phyloP scores from a whole-genome alignment of 805 yeast species.

The Myxozyma kluyveri region DNA sequence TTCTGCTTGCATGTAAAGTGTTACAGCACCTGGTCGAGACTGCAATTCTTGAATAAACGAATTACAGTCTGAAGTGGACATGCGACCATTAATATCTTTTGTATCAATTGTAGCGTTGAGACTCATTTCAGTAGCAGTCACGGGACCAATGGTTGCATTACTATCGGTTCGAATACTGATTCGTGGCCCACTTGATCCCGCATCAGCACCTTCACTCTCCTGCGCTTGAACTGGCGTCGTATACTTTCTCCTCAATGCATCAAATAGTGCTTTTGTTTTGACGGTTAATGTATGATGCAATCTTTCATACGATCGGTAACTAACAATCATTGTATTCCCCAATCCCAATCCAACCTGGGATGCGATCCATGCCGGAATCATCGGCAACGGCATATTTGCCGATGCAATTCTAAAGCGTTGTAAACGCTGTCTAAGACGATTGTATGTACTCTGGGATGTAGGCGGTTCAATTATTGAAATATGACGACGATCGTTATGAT shows the following conservation, averaged over 20 bases:
- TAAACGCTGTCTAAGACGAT: no score
- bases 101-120: no score
- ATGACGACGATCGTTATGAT: no score
- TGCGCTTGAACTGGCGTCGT: neutral
- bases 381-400: slow-evolving; percentile 24
- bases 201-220: neutral
- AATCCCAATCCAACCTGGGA: slow-evolving; percentile 27
- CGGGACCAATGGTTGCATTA: neutral
- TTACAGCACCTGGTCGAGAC: slow-evolving; percentile 14
- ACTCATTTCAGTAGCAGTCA: neutral
- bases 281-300: slow-evolving; percentile 12
- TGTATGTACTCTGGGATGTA: no score
- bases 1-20: slow-evolving; percentile 23
- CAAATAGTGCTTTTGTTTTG: neutral
- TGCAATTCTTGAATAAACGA: slow-evolving; percentile 1
- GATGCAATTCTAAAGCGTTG: no score
- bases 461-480: no score
- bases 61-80: no score
- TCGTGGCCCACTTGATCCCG: slow-evolving; percentile 1
- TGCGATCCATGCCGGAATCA: slow-evolving; percentile 23
- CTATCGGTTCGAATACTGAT: neutral
- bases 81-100: no score
- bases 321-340: slow-evolving; percentile 22
- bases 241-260: neutral
- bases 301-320: slow-evolving; percentile 25